Conservation (phyloP, 257 asterid genomes). For the Echium plantagineum region DNA sequence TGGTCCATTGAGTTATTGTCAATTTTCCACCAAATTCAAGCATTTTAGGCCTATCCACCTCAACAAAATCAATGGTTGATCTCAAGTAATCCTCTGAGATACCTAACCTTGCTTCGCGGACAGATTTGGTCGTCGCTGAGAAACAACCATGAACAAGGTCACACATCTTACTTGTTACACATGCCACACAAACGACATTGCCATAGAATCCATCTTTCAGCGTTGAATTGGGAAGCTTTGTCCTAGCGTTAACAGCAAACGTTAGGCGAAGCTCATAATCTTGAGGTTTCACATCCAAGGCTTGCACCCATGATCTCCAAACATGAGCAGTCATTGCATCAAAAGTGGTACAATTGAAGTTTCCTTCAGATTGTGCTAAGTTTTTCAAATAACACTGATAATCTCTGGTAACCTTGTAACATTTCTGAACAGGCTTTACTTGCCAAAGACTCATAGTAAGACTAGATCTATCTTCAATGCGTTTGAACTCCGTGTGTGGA, state of each 20-base stretch:
- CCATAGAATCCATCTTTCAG: slow-evolving; percentile 67
- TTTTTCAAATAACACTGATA: slow-evolving; percentile 44
- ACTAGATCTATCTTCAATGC: slow-evolving; percentile 39
- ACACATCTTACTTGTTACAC: slow-evolving; percentile 44
- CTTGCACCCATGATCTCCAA: slow-evolving; percentile 78
- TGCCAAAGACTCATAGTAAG: slow-evolving; percentile 42
- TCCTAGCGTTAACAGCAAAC: slow-evolving; percentile 67
- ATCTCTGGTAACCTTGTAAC: slow-evolving; percentile 48
- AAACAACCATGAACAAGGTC: slow-evolving; percentile 29
- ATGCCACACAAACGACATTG: slow-evolving; percentile 69
- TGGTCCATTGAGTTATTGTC: slow-evolving; percentile 86
- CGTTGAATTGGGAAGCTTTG: slow-evolving; percentile 41
- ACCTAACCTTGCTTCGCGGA: slow-evolving; percentile 45
- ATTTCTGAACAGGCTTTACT: slow-evolving; percentile 53
- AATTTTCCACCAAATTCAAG: slow-evolving; percentile 82
- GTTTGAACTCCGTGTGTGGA: slow-evolving; percentile 57
- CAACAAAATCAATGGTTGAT: slow-evolving; percentile 64
- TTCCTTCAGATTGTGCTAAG: slow-evolving; percentile 30
- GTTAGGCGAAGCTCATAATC: slow-evolving; percentile 66
- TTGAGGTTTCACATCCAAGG: slow-evolving; percentile 42
- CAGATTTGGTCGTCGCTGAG: slow-evolving; percentile 25
- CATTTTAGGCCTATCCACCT: slow-evolving; percentile 54
- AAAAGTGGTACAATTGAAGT: slow-evolving; percentile 39
- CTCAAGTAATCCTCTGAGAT: slow-evolving; percentile 65
- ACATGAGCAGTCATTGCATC: slow-evolving; percentile 89